phyloP scores from a whole-genome alignment of 2,329 filamentous ascomycete genomes.

The Aspergillus brasiliensis region DNA sequence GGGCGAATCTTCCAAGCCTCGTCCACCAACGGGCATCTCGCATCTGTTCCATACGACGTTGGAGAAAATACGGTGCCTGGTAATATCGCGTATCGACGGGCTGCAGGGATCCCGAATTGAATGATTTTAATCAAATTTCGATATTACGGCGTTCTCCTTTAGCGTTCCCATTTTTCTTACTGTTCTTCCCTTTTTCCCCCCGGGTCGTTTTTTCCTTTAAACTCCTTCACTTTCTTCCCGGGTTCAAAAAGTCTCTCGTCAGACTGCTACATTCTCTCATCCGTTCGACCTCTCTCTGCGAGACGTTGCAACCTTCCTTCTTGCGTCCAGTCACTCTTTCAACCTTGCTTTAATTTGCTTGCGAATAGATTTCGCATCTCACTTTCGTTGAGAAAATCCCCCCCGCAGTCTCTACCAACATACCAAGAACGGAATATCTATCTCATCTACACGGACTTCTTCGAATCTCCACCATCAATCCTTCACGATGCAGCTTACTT shows the following conservation, averaged over 20 bases:
- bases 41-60: not conserved
- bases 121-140: conserved; percentile 3
- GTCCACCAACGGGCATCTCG: not conserved
- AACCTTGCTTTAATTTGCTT: conserved; percentile 11
- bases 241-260: not conserved
- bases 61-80: conserved; percentile 6
- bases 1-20: not conserved
- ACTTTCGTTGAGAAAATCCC: conserved; percentile 17
- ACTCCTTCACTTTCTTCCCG: conserved; percentile 3
- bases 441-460: not conserved
- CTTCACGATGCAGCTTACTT: conserved; percentile 40
- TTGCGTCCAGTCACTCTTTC: conserved; percentile 21
- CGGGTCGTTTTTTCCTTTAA: conserved; percentile 3
- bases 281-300: conserved; percentile 4
- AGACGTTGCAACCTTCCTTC: conserved; percentile 12
- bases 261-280: conserved; percentile 11
- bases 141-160: conserved; percentile 7
- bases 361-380: conserved; percentile 43
- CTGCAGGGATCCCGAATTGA: not conserved
- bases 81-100: conserved; percentile 1
- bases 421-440: not conserved
- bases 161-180: too few relatives aligned
- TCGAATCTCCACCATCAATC: conserved; percentile 30
- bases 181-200: conserved; percentile 9
- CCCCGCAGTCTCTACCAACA: conserved; percentile 15